Conservation (phyloP, 225 moss, liverwort and hornwort species). For the Pleurozium schreberi region DNA sequence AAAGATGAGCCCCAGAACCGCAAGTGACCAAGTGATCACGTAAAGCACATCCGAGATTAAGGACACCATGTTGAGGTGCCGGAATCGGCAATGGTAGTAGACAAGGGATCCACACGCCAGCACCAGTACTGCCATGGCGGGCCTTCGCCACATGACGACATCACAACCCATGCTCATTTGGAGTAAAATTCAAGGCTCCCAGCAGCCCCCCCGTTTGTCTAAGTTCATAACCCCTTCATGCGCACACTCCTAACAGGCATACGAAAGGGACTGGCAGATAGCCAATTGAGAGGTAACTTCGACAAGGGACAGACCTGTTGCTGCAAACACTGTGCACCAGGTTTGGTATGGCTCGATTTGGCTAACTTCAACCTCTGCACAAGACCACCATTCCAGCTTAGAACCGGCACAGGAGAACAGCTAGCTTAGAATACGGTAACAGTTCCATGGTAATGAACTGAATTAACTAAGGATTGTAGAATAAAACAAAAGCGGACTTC, state of each 20-base stretch:
- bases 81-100: slow-evolving; percentile 76
- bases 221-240: neutral
- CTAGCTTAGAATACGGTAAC: neutral
- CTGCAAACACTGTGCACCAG: neutral
- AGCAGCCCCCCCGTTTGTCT: neutral
- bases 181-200: neutral
- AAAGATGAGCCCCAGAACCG: slow-evolving; percentile 65
- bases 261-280: neutral
- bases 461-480: neutral
- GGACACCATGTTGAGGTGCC: slow-evolving; percentile 43
- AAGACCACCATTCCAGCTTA: neutral
- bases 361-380: neutral
- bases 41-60: slow-evolving; percentile 68
- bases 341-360: neutral
- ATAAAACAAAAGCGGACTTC: neutral
- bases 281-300: too few species aligned
- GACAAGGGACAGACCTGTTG: neutral
- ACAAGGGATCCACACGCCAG: slow-evolving; percentile 64
- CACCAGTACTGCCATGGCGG: slow-evolving; percentile 45
- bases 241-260: neutral
- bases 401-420: neutral
- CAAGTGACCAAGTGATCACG: slow-evolving; percentile 68
- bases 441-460: too few species aligned
- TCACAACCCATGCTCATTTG: slow-evolving; percentile 41
- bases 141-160: slow-evolving; percentile 73